Evolutionary conservation across 768 basidiomycete genomes (phyloP), one percentile per base, ranked within the genome.

Genomic region (Mycena filopes): DNA sequence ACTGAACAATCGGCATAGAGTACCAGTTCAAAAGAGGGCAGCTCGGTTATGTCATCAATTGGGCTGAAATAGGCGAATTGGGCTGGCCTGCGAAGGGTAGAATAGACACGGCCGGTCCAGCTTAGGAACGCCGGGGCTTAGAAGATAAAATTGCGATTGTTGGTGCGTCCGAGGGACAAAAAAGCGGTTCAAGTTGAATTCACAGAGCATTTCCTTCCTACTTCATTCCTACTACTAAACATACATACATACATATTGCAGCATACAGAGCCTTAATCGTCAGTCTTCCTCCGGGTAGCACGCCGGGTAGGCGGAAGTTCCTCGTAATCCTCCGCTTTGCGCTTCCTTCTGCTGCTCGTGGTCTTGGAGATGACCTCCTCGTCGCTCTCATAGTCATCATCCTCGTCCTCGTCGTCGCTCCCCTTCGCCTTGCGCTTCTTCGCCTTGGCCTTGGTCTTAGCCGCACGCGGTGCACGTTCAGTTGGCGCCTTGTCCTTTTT

Each of bases 1-100:
- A 99, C 77, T 98, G 95, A 26, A 99, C 85, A 71, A 92, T 84
- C 33, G 83, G 81, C 84, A 86, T 86, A 5, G 20, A 42, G 38
- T 28, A 26, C 46, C 26, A 28, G 54, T 55, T 28, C 28, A 29
- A 55, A 28, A 4, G 18, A 12, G 36, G 36, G n/a, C n/a, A n/a
- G n/a, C n/a, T 36, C 5, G 15, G 36, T 25, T 48, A 51, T 38
- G 33, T 48, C 21, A 48, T 26, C 28, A 23, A 5, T 11, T 33
- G 33, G n/a, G 36, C 50, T 51, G 13, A 38, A 51, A n/a, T 51
- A 36, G 33, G 33, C 23, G 18, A 38, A 33, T 23, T 36, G 31
- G 33, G 50, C n/a, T n/a, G n/a, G n/a, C n/a, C n/a, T n/a, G n/a
- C n/a, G n/a, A n/a, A n/a, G n/a, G n/a, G n/a, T n/a, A n/a, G n/a